Evolutionary conservation across 2,329 filamentous ascomycete genomes (phyloP).

Genomic region (Huntiella bhutanensis): DNA sequence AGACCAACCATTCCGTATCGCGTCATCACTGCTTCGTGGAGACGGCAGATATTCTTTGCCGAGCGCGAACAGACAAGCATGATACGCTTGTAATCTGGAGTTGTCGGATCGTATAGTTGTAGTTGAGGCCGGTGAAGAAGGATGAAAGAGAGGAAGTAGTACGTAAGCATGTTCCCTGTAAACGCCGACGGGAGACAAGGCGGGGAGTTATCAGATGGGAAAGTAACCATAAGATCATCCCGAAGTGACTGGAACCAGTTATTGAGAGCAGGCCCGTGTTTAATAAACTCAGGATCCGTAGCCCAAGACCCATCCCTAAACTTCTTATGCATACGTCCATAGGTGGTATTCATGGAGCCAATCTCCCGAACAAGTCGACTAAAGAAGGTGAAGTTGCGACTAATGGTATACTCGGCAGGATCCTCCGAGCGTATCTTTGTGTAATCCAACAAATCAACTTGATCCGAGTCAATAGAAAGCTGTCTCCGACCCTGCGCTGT

Average conservation of each 20-base stretch:
- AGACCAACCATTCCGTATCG: conserved; percentile 63
- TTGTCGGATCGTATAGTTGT: conserved; percentile 54
- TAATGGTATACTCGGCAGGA: conserved; percentile 56
- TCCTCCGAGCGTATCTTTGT: conserved; percentile 47
- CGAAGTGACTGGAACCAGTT: conserved; percentile 63
- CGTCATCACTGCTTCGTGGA: conserved; percentile 68
- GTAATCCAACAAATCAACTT: conserved; percentile 55
- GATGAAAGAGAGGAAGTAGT: conserved; percentile 71
- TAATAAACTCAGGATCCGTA: conserved; percentile 63
- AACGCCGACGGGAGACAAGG: conserved; percentile 79
- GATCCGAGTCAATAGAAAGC: conserved; percentile 53
- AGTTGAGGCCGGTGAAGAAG: conserved; percentile 78
- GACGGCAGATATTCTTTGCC: conserved; percentile 64
- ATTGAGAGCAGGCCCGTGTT: conserved; percentile 58
- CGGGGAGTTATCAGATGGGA: conserved; percentile 57
- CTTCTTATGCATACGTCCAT: conserved; percentile 53
- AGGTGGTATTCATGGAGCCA: conserved; percentile 55
- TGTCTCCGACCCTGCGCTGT: conserved; percentile 76
- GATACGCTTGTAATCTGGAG: conserved; percentile 65
- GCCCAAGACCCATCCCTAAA: conserved; percentile 53
- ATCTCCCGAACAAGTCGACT: conserved; percentile 61
- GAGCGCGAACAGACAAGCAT: conserved; percentile 74
- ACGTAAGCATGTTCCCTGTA: conserved; percentile 72
- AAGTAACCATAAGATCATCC: conserved; percentile 55
- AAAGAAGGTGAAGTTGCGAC: conserved; percentile 69